Conservation (phyloP, 2,329 filamentous ascomycete species). For the Chrysoporthe deuterocubensis region DNA sequence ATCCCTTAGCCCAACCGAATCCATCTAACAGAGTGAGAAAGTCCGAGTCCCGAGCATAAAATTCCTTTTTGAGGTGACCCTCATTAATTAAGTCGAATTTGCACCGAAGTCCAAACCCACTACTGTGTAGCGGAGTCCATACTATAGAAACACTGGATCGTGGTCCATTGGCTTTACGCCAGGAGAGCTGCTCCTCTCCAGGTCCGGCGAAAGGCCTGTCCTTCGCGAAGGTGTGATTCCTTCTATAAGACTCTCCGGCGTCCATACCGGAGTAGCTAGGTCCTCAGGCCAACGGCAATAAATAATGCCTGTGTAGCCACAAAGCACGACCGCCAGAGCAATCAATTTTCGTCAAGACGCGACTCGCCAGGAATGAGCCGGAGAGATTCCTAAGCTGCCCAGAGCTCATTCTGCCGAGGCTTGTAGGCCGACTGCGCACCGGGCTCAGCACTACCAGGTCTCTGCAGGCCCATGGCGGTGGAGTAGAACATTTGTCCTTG, state of each 20-base stretch:
- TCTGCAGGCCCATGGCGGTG: constrained; percentile 62
- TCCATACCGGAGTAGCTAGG: not conserved
- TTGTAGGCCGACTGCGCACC: constrained; percentile 61
- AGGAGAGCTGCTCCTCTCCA: not conserved
- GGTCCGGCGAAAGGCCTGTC: not conserved
- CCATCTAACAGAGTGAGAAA: constrained; percentile 24
- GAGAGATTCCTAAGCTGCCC: constrained; percentile 41
- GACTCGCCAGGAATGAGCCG: not conserved
- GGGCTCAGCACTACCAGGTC: constrained; percentile 77
- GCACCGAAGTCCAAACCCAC: constrained; percentile 10
- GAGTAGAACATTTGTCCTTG: constrained; percentile 72
- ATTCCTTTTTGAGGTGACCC: not conserved
- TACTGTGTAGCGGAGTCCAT: not conserved
- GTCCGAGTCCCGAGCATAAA: constrained; percentile 9
- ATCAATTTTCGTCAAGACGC: not conserved
- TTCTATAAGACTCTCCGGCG: not conserved
- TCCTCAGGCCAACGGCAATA: not conserved
- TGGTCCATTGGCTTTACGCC: not conserved
- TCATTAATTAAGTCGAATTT: constrained; percentile 15
- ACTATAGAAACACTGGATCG: constrained; percentile 12
- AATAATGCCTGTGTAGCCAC: not conserved
- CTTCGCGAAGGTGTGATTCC: not conserved
- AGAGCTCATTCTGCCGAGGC: constrained; percentile 57
- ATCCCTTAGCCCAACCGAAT: constrained; percentile 12
- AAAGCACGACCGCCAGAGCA: not conserved